A percentile compares a stretch with the other conserved stretches of the same genome.
These are phyloP conservation scores for Gonapodya sp. DNA, from an alignment of 192 early-diverging fungal species.

Conservation along the genomic window DNA sequence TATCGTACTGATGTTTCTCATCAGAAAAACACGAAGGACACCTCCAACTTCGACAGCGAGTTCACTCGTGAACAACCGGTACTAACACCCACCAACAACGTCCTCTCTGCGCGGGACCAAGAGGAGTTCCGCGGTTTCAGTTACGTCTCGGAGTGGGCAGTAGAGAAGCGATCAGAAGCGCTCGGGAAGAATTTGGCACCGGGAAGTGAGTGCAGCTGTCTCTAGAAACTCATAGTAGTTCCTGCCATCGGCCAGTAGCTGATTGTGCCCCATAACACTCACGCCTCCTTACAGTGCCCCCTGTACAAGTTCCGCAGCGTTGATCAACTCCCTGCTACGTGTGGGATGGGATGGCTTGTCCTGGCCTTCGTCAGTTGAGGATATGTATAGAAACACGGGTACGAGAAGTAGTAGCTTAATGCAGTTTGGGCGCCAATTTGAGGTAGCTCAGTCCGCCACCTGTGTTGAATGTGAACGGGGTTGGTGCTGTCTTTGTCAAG, in stretches of 20 bases:
- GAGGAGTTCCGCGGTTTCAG: conserved; percentile 91
- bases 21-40: conserved; percentile 64
- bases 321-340: neutral
- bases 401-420: too few relatives aligned
- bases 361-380: too few relatives aligned
- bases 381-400: too few relatives aligned
- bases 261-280: too few relatives aligned
- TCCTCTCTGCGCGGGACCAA: conserved; percentile 72
- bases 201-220: neutral
- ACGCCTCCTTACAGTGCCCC: neutral
- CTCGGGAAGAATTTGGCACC: neutral
- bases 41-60: conserved; percentile 97
- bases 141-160: conserved; percentile 81
- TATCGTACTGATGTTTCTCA: conserved; percentile 1
- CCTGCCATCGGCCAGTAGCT: too few relatives aligned
- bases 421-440: too few relatives aligned
- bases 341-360: neutral
- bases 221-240: too few relatives aligned
- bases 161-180: conserved; percentile 14
- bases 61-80: conserved; percentile 93
- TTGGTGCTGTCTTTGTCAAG: too few relatives aligned
- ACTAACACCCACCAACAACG: conserved; percentile 80
- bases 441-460: too few relatives aligned
- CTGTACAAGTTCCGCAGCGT: neutral
- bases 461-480: too few relatives aligned